A percentile compares a stretch with the other conserved stretches of the same genome.
These are phyloP conservation scores for Alternaria novae-zelandiae DNA, from an alignment of 2,329 filamentous ascomycete genomes.

Conservation along the genomic window DNA sequence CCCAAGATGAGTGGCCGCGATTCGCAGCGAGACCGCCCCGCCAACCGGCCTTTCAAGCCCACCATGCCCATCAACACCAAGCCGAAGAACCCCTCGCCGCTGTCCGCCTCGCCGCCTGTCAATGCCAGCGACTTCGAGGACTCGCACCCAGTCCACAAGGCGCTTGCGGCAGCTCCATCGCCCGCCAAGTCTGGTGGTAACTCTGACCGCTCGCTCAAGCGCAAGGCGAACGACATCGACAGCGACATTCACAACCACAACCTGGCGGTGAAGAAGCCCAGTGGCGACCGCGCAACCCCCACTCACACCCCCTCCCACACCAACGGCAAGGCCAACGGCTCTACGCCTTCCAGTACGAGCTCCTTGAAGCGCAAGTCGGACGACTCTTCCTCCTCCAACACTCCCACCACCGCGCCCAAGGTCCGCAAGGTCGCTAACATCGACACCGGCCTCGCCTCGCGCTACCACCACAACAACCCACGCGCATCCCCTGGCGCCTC, in stretches of 20 bases:
- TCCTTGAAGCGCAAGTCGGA: constrained; percentile 56
- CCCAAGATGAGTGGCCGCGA: constrained; percentile 38
- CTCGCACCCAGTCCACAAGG: constrained; percentile 49
- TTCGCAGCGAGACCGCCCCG: constrained; percentile 24
- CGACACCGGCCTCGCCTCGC: constrained; percentile 44
- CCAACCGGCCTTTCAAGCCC: constrained; percentile 33
- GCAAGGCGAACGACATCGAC: constrained; percentile 51
- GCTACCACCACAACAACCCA: constrained; percentile 42
- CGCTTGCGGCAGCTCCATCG: constrained; percentile 43
- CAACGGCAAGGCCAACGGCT: constrained; percentile 38
- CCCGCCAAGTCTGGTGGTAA: constrained; percentile 42
- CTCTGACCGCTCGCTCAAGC: constrained; percentile 46
- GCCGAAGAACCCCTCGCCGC: constrained; percentile 67
- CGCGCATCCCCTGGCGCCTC: constrained; percentile 44
- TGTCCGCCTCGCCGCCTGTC: constrained; percentile 66
- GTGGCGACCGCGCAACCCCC: constrained; percentile 35
- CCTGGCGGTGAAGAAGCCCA: constrained; percentile 42
- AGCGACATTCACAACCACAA: constrained; percentile 47
- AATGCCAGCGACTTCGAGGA: constrained; percentile 65
- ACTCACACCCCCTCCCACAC: constrained; percentile 38
- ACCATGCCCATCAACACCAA: constrained; percentile 54
- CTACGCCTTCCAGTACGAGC: constrained; percentile 35
- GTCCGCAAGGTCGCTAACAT: constrained; percentile 44
- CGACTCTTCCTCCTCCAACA: constrained; percentile 43
- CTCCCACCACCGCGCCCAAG: constrained; percentile 34